Percentiles rank a stretch among this genome's conserved stretches.
These are phyloP conservation scores for Pythium phragmitis DNA, from an alignment of 352 stramenopile species.

Conservation along the genomic window DNA sequence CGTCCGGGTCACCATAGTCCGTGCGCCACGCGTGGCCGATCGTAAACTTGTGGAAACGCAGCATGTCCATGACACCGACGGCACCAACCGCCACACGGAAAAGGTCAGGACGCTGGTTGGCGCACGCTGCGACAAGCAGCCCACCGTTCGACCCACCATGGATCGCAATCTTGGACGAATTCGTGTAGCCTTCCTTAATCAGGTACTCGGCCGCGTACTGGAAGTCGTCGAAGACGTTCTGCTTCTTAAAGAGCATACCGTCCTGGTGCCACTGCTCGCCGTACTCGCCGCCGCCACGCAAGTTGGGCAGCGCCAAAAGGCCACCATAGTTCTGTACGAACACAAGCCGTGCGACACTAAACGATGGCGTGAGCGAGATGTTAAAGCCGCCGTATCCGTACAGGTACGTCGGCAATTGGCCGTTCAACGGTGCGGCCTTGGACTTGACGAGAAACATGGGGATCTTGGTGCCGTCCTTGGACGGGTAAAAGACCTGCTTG, in stretches of 20 bases:
- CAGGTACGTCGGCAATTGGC: constrained; percentile 88
- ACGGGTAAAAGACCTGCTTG: constrained; percentile 87
- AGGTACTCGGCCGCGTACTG: constrained; percentile 93
- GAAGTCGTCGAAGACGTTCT: constrained; percentile 96
- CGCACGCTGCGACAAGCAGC: constrained; percentile 89
- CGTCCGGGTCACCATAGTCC: constrained; percentile 86
- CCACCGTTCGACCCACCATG: constrained; percentile 94
- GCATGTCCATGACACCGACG: constrained; percentile 96
- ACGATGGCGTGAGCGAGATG: constrained; percentile 90
- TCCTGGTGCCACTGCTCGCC: constrained; percentile 91
- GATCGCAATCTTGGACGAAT: constrained; percentile 87
- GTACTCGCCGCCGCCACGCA: constrained; percentile 94
- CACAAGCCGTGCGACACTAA: constrained; percentile 84
- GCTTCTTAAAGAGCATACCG: constrained; percentile 92
- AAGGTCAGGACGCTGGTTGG: constrained; percentile 90
- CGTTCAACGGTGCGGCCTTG: constrained; percentile 73
- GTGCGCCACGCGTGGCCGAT: constrained; percentile 89
- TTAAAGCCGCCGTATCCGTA: constrained; percentile 97
- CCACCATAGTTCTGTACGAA: constrained; percentile 92
- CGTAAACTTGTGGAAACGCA: constrained; percentile 94
- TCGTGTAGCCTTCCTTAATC: constrained; percentile 88
- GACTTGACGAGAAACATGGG: constrained; percentile 95
- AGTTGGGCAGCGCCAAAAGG: constrained; percentile 92
- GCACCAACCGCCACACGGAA: constrained; percentile 92
- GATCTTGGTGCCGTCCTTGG: constrained; percentile 93